Base-by-base conservation (phyloP, 1,139 yeast species). In the Taphrina populina region DNA sequence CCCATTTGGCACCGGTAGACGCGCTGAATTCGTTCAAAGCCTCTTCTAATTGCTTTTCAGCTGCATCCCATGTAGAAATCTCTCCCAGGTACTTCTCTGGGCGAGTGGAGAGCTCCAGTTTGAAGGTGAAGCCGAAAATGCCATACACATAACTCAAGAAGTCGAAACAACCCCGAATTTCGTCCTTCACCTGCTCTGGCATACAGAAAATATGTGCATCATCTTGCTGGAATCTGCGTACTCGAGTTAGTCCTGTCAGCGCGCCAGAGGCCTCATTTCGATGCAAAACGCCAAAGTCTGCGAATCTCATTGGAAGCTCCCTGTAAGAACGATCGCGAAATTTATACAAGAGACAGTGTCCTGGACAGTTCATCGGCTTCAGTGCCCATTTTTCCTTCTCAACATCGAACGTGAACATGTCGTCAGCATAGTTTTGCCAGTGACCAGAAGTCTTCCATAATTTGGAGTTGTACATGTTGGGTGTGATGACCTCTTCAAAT, bases 331-430 rank as follows among this genome's bases (percentile, higher is more conserved):
- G 80, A 59, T 88, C 95, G 62, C 85, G 82, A 62, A 82, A 79
- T 60, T 84, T 80, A 73, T 83, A 94, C 62, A 94, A 81, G 58
- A 92, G 69, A 68, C 98, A 94, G 69, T 94, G 99, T 1, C 97
- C 97, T 0, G 99, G 98, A 30, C 98, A 92, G 72, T 92, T 94
- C 98, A 92, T 92, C 23, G 98, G 98, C 69, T 92, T 92, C 60
- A 92, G 75, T 2, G 96, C 96, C 20, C 70, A 70, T 21, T 72
- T 66, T 56, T 74, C 78, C 26, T 64, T 63, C 26, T 62, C 65
- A 33, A 60, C 61, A 17, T 62, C 64, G 40, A 67, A 67, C 7
- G 62, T 43, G 67, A 90, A 92, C 98, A 92, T 92, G 69, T 92
- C 96, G 40, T 87, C 95, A 64, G 86, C 80, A 68, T 92, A 92